Percentiles rank a stretch among this genome's conserved stretches.
phyloP scores from a whole-genome alignment of 2,329 filamentous ascomycete genomes.

The Curvularia hawaiiensis region DNA sequence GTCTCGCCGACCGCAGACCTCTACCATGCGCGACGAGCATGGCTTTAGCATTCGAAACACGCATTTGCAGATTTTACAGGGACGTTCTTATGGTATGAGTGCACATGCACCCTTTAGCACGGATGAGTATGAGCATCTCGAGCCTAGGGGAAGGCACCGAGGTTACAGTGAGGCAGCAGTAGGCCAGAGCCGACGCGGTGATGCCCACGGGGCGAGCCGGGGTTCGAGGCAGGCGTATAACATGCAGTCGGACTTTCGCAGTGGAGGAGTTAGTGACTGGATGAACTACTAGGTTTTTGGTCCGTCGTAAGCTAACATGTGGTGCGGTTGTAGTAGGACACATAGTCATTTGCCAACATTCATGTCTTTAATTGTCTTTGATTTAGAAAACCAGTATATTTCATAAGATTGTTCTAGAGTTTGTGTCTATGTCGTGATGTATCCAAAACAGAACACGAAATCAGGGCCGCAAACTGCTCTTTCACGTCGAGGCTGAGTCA shows the following conservation, averaged over 20 bases:
- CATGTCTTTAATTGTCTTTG: too few relatives aligned
- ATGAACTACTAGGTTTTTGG: not conserved
- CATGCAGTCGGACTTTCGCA: not conserved
- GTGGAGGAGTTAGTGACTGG: not conserved
- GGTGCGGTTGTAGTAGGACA: too few relatives aligned
- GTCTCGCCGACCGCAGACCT: not conserved
- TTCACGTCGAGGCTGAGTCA: not conserved
- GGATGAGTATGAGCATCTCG: not conserved
- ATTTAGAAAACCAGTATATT: not conserved
- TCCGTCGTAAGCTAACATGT: not conserved
- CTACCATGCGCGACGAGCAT: not conserved
- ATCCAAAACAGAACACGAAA: not conserved
- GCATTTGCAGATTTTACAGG: not conserved
- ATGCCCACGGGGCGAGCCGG: not conserved
- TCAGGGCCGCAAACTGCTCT: too few relatives aligned
- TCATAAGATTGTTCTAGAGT: not conserved
- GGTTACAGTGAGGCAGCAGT: not conserved
- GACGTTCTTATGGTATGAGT: not conserved
- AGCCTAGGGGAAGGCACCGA: not conserved
- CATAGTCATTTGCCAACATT: too few relatives aligned
- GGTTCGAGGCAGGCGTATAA: not conserved
- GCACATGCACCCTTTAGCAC: not conserved
- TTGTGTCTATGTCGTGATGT: too few relatives aligned
- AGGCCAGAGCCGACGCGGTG: not conserved
- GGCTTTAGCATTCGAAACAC: not conserved